These are phyloP conservation scores for Mycena sp. DNA, from an alignment of 1,284 basidiomycete species.

Conservation along the genomic window DNA sequence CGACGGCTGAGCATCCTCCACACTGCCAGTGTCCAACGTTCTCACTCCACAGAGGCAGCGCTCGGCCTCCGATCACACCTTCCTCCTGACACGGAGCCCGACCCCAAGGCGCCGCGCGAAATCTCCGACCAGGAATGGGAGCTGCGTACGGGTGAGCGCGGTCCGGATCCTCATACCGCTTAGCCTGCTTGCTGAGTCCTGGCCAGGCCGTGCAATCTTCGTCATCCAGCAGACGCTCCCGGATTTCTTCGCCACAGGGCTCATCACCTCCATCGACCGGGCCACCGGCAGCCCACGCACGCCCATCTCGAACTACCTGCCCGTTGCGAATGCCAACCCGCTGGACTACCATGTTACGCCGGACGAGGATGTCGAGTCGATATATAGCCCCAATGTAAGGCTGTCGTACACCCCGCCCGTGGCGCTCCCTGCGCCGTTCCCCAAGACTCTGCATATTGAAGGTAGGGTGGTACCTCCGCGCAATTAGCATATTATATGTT, in stretches of 20 bases:
- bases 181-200: neutral
- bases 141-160: conserved; percentile 65
- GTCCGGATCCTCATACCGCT: neutral
- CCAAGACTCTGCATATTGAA: conserved; percentile 72
- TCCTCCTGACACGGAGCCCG: conserved; percentile 44
- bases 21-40: no score
- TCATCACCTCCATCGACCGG: conserved; percentile 65
- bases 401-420: conserved; percentile 74
- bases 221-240: conserved; percentile 75
- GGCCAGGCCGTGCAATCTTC: conserved; percentile 76
- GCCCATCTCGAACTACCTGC: no score
- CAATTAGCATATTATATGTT: neutral
- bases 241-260: conserved; percentile 74
- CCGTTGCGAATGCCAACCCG: conserved; percentile 15
- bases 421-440: conserved; percentile 72
- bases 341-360: conserved; percentile 25
- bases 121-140: conserved; percentile 70
- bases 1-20: neutral
- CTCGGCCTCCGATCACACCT: conserved; percentile 45
- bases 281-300: conserved; percentile 47
- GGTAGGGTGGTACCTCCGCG: no score
- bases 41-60: conserved; percentile 30
- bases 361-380: conserved; percentile 51
- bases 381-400: conserved; percentile 65
- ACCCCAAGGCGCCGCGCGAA: conserved; percentile 35